Evolutionary conservation across 345 rosid genomes (phyloP), one percentile per base, ranked within the genome.

Genomic region (Eucalyptus sideroxylon): DNA sequence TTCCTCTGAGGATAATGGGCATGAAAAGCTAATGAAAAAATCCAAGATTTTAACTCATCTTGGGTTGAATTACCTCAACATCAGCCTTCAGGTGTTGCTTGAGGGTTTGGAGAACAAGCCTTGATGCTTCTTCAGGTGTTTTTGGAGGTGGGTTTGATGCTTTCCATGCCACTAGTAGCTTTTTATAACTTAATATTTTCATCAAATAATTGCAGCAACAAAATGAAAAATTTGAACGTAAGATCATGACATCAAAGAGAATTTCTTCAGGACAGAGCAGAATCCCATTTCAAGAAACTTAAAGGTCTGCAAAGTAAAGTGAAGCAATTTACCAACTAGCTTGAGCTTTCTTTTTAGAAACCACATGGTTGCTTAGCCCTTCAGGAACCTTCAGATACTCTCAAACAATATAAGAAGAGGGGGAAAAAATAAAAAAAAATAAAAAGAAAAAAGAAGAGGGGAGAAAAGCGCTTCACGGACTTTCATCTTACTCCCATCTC

Each of bases 281-380:
- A 59, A 50, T 50, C 59, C 88, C 69, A 24, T 40, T 56, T 26
- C 80, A n/a, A 87, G 65, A 53, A 87, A 34, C 6, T 50, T 8
- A 47, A 30, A 51, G 14, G 21, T 14, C 16, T 31, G 37, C 17
- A 16, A 30, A 26, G 37, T 34, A 42, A 81, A 77, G 83, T 56
- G 42, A 45, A 67, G 31, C 44, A 50, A 51, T 26, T 93, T 95
- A 96, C 99, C 99, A 98, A 86, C 93, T 96, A 82, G 98, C 98
- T 90, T 98, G 99, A 92, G 99, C 97, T 89, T 94, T 95, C 95
- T 86, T 94, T 27, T 98, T 97, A 47, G 99, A 96, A 7, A 92
- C 94, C 88, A 97, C 99, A 87, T 93, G 94, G 85, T 92, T 91
- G 67, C 92, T 92, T 59, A 98, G 98, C 53, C 90, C 94, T 88